Conservation (phyloP, 202 grass and related monocot species). For the Dendrocalamus latiflorus region DNA sequence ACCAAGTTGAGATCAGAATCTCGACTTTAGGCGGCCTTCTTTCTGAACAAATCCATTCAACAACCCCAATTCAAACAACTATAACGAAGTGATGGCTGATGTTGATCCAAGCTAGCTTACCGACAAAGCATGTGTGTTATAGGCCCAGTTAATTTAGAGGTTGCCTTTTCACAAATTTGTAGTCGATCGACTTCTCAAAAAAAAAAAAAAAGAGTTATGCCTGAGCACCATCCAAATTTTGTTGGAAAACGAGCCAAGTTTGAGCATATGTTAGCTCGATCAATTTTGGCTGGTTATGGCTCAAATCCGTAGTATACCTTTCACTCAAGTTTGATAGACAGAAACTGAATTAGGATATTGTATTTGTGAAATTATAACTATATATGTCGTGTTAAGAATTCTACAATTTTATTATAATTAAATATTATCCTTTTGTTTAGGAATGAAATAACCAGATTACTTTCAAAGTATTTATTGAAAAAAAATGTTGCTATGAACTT, state of each 20-base stretch:
- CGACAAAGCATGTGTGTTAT: not conserved
- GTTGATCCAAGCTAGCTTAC: slow-evolving; percentile 11
- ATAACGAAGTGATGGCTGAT: slow-evolving; percentile 13
- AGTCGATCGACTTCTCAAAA: not conserved
- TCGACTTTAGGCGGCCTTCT: slow-evolving; percentile 16
- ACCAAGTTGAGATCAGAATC: slow-evolving; percentile 30
- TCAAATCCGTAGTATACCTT: no score
- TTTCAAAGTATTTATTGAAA: no score
- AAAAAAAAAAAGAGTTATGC: not conserved
- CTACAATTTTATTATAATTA: no score
- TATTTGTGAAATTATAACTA: no score
- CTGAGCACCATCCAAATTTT: no score
- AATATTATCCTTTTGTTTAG: no score
- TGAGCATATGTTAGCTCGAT: not conserved
- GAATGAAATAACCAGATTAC: no score
- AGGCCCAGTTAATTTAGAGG: not conserved
- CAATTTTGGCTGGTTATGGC: not conserved
- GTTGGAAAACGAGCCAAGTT: not conserved
- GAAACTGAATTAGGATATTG: no score
- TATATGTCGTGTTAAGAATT: no score
- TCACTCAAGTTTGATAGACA: no score
- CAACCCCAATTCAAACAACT: slow-evolving; percentile 20
- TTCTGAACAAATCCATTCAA: slow-evolving; percentile 27
- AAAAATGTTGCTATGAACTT: not conserved
- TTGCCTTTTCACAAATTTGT: not conserved